Evolutionary conservation across 1,284 basidiomycete species (phyloP), one percentile per base, ranked within the genome.

Genomic region (Pseudozyma hubeiensis): DNA sequence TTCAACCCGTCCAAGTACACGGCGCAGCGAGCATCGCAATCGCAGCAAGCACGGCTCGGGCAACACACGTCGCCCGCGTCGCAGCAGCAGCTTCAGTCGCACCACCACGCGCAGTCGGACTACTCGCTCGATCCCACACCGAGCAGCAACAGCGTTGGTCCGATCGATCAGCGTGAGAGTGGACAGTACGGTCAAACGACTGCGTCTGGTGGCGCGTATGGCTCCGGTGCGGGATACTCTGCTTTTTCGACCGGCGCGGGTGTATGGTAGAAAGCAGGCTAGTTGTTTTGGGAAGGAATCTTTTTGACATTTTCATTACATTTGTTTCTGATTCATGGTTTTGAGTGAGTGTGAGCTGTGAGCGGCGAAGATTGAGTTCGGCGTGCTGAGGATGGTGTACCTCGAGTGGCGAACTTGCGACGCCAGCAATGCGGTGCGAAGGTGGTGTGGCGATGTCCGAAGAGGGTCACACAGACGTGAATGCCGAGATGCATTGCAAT

Each of bases 1-100:
- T 69, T 69, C 35, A 65, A 64, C 16, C 71, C 70, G 30, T 52
- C 56, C 19, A 64, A 69, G 52, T 69, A 66, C 48, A 44, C 51
- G 14, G 17, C 51, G 47, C 61, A 59, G 56, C 69, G 58, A 7
- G 39, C 45, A 19, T 13, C 43, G n/a, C 62, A 53, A 35, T 33
- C 55, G 57, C 64, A 67, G 53, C 57, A 58, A 16, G 46, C 48
- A 13, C 45, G 56, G 40, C 43, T 43, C 7, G 29, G 44, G 30
- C 49, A 48, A 16, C 64, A 59, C 33, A 37, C 31, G 19, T 48
- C 50, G 30, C 50, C 39, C 31, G n/a, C 68, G 50, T 16, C 64
- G 30, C 67, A 58, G 43, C 58, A 53, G 43, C 49, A 59, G 37
- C 64, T 39, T 29, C 65, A 62, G 45, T 41, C 49, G 45, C 64